Evolutionary conservation across 23 red algal species (phyloP).

Genomic region (Agarophyton chilense): DNA sequence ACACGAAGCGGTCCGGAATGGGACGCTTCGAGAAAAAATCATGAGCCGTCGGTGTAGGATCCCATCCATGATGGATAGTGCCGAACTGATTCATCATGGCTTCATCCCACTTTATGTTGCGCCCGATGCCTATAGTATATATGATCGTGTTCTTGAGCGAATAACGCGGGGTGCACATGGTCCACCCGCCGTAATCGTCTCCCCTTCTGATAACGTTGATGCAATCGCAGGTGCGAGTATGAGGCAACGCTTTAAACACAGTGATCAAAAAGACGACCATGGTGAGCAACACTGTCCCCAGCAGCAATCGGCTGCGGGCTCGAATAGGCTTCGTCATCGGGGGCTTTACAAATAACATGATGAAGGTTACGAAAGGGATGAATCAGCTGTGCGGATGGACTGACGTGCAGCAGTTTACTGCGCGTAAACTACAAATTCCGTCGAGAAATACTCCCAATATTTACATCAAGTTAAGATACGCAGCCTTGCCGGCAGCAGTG

Average conservation of each 20-base stretch:
- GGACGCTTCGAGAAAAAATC: slow-evolving; percentile 35
- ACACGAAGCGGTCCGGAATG: slow-evolving; percentile 39
- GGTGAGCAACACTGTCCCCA: not conserved
- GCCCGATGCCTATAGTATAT: slow-evolving; percentile 65
- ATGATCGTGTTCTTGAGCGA: slow-evolving; percentile 49
- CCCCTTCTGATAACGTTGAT: not conserved
- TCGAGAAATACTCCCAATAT: too few species aligned
- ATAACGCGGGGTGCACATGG: slow-evolving; percentile 30
- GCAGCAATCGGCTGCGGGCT: not conserved
- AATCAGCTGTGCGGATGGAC: not conserved
- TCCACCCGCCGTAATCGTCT: slow-evolving; percentile 65
- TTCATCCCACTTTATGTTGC: slow-evolving; percentile 76
- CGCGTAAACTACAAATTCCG: too few species aligned
- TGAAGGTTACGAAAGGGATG: not conserved
- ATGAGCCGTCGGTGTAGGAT: slow-evolving; percentile 61
- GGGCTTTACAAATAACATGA: not conserved
- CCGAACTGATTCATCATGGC: slow-evolving; percentile 52
- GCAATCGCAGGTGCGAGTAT: not conserved
- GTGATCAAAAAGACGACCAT: not conserved
- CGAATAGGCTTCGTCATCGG: not conserved
- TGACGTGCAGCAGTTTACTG: too few species aligned
- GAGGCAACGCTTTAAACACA: not conserved
- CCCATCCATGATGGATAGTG: slow-evolving; percentile 70
- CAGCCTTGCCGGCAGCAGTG: too few species aligned
- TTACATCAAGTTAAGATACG: too few species aligned